Evolutionary conservation across 345 rosid genomes (phyloP).

Genomic region (Jatropha curcas): DNA sequence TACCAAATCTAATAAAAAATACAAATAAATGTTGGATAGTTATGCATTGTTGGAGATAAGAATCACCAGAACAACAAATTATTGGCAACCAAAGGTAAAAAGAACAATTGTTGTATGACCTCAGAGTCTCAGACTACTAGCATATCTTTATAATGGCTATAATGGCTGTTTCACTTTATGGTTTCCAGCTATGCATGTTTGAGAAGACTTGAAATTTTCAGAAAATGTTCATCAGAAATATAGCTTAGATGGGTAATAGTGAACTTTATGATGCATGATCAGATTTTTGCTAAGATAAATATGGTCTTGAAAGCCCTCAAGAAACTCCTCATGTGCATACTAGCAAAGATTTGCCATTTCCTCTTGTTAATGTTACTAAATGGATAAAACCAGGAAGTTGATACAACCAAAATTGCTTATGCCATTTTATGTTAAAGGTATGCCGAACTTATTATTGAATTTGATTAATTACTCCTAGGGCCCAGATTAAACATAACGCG

Average conservation of each 20-base stretch:
- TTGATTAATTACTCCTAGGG: too few species aligned
- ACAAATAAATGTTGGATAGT: neutral
- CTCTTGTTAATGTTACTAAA: too few species aligned
- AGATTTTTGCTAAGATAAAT: neutral
- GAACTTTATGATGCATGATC: neutral
- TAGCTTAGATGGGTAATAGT: neutral
- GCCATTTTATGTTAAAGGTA: too few species aligned
- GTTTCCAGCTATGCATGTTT: neutral
- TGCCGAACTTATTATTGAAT: too few species aligned
- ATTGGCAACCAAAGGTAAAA: neutral
- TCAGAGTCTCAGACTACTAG: too few species aligned
- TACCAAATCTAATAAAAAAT: neutral
- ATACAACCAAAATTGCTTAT: too few species aligned
- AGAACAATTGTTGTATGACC: neutral
- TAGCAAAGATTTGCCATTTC: neutral
- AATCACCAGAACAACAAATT: neutral
- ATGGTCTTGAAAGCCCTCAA: neutral
- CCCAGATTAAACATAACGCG: too few species aligned
- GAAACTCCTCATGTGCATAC: neutral
- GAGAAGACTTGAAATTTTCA: neutral
- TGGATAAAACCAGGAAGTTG: too few species aligned
- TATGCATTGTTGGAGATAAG: too few species aligned
- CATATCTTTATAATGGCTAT: neutral
- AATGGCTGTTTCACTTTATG: neutral
- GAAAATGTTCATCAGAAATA: neutral